A percentile compares a stretch with the other conserved stretches of the same genome.
phyloP scores from a whole-genome alignment of 2,329 filamentous ascomycete genomes.

The Paecilomyces niveus region DNA sequence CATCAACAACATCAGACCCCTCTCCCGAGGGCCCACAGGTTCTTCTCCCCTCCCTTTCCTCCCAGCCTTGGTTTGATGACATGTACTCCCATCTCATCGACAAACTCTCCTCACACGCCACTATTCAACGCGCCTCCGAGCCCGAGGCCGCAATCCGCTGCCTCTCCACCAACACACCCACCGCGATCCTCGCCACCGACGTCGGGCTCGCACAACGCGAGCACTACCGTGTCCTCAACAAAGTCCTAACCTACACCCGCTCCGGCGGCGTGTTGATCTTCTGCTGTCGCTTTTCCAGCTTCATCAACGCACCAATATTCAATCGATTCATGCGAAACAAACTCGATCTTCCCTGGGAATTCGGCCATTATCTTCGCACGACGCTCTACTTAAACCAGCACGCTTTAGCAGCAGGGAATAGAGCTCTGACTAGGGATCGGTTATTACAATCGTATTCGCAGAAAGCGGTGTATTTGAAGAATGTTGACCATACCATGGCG shows the following conservation, averaged over 20 bases:
- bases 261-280: slow-evolving; percentile 18
- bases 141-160: not conserved
- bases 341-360: slow-evolving; percentile 16
- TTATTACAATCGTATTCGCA: not conserved
- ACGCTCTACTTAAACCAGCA: slow-evolving; percentile 12
- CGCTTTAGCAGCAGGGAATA: not conserved
- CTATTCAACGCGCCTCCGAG: not conserved
- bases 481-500: slow-evolving; percentile 1
- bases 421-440: not conserved
- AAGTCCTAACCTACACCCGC: slow-evolving; percentile 13
- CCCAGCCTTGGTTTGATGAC: slow-evolving; percentile 1
- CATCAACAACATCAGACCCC: not conserved
- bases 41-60: not conserved
- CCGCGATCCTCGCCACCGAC: slow-evolving; percentile 19
- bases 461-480: slow-evolving; percentile 8
- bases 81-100: not conserved
- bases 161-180: slow-evolving; percentile 6
- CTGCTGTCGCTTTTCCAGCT: slow-evolving; percentile 17
- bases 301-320: slow-evolving; percentile 12
- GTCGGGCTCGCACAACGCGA: slow-evolving; percentile 11
- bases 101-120: not conserved
- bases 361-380: slow-evolving; percentile 14
- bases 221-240: slow-evolving; percentile 14
- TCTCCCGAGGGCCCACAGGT: not conserved
- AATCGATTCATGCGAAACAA: slow-evolving; percentile 12